These are phyloP conservation scores for Hamamelis virginiana DNA, from an alignment of 164 flowering plant genomes.

Conservation along the genomic window DNA sequence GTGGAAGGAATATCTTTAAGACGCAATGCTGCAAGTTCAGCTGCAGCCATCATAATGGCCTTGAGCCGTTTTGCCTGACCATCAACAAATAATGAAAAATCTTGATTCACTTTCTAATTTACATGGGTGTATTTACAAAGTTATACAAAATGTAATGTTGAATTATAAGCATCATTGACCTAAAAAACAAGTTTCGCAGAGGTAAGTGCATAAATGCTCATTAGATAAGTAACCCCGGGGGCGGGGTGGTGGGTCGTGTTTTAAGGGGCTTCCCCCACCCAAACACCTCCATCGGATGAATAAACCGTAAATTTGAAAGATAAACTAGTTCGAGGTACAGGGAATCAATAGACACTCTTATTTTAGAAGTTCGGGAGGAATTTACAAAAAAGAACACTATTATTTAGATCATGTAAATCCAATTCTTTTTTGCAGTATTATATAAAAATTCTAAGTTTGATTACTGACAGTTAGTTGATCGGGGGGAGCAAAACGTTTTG, in stretches of 20 bases:
- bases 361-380: too few species aligned
- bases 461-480: background rate
- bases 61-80: conserved; percentile 79
- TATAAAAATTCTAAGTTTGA: background rate
- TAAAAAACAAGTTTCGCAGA: background rate
- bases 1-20: conserved; percentile 69
- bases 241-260: too few species aligned
- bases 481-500: background rate
- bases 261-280: background rate
- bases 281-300: background rate
- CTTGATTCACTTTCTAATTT: background rate
- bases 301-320: background rate
- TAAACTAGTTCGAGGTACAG: background rate
- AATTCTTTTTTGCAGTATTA: too few species aligned
- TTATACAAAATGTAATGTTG: too few species aligned
- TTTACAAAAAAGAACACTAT: too few species aligned
- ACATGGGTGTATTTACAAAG: too few species aligned
- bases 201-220: background rate
- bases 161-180: background rate
- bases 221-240: background rate
- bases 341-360: too few species aligned
- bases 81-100: conserved; percentile 8
- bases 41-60: conserved; percentile 94
- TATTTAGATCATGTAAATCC: too few species aligned
- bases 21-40: conserved; percentile 84